Base-by-base conservation (phyloP, 495 filamentous ascomycete species). In the Lepraria neglecta region DNA sequence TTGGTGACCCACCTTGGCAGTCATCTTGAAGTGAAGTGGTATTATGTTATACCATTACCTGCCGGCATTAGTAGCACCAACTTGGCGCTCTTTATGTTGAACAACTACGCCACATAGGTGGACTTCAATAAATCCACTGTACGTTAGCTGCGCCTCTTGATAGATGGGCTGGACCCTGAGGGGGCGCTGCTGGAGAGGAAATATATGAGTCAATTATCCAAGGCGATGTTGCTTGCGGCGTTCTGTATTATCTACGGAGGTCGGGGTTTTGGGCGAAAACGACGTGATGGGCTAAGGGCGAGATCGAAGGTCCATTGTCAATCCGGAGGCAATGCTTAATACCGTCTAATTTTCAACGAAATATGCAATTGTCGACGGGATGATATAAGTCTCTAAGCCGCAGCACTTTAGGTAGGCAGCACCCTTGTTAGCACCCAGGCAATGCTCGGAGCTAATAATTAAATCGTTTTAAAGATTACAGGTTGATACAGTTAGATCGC, bases 101-200 rank as follows among this genome's bases (percentile, higher is more conserved):
- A 56, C 24, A 4, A 14, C 7, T 43, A 27, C 28, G 54, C 54
- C 17, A 56, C 54, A 17, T 42, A 56, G 31, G 19, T 33, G 24
- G 30, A 35, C 17, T 38, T 1, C 30, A 6, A 38, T 4, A 38
- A 10, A 38, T 35, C 7, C 63, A 50, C 74, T 75, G 64, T 74
- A 40, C 44, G 11, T 46, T 21, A 46, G 44, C 44, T 46, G 44
- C 44, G 15, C n/a, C 21, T 14, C 17, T 19, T 19, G 0, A 21
- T 9, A 46, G 6, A 0, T 46, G 21, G n/a, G 44, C 44, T 46
- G n/a, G n/a, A 19, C n/a, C 44, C 11, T 46, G 12, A 21, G n/a
- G 44, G n/a, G 3, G 17, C n/a, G 2, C n/a, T 46, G 21, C 12
- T 1, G n/a, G 17, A 12, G 44, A 12, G 3, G 43, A 1, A 46